Evolutionary conservation across 2,329 filamentous ascomycete genomes (phyloP), one percentile per base, ranked within the genome.

Genomic region (Fulvia fulva): DNA sequence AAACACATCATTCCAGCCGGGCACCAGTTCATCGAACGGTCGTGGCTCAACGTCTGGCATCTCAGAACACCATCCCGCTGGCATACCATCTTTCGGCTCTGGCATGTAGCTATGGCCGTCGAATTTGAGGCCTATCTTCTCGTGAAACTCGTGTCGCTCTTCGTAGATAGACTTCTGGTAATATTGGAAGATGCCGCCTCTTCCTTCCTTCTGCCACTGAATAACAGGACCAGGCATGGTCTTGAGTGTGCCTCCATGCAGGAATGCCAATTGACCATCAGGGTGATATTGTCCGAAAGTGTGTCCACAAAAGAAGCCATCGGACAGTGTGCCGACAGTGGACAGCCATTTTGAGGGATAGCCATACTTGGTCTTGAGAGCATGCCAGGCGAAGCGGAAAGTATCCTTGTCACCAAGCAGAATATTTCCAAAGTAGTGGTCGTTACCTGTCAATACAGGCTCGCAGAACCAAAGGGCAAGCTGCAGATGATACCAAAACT

Each of bases 381-480:
- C 71, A 52, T 73, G 68, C 71, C 71, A 73, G 5, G 71, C 69
- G 57, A 72, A 72, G 23, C 71, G 64, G 53, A 70, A 74, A 14
- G 66, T 68, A 63, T 75, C 73, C 58, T 75, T 75, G 64, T 75
- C 73, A 23, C 73, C 73, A 2, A 73, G 67, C n/a, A 74, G 59
- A 43, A 72, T 63, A 16, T 65, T 58, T 44, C 67, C 65, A 62
- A 70, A 74, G 50, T 63, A 65, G 41, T 57, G 54, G n/a, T 59
- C 51, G 14, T 51, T 52, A 22, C 43, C 50, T 14, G 50, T 43
- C 25, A 45, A 58, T 4, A 67, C 61, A 16, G 65, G 57, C 32
- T 67, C 66, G 60, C 68, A 70, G 46, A 73, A 65, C 68, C 68
- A 74, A 7, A 67, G 67, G 12, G 73, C 71, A 11, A 74, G 68